Evolutionary conservation across 2,329 filamentous ascomycete species (phyloP), one percentile per base, ranked within the genome.

Genomic region (Bipolaris sorokiniana): DNA sequence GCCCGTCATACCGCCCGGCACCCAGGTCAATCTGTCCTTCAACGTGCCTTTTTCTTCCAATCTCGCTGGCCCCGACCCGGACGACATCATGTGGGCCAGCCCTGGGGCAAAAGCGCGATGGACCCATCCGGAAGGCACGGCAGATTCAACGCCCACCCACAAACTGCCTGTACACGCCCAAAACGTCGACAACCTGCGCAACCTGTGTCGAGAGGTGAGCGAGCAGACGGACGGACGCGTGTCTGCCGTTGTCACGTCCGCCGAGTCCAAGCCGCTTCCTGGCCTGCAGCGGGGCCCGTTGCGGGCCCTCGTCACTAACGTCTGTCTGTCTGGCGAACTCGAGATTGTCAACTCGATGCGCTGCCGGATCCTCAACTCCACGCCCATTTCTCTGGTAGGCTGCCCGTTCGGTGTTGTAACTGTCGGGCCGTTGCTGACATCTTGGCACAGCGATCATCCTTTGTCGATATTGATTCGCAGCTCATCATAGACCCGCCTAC

Each of bases 41-140:
- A 98, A 97, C 76, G 90, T 99, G 47, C 95, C 95, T 59, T 97
- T 98, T 79, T 89, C 92, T 67, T 96, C 91, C 63, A 94, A 94
- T 71, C 87, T 99, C 60, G 86, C 91, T 62, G 95, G 95, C 33
- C 95, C 95, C 63, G 92, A 98, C 72, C 90, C 90, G 66, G 92
- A 97, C 77, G 93, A 98, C 78, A 91, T 99, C 70, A 86, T 98
- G 59, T 94, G 97, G 79, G 92, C 94, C 63, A 97, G 91, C 63
- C 87, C 88, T 56, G 90, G 92, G 67, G 93, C 94, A 59, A 88
- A 96, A 64, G 86, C 94, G 65, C 88, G 91, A 76, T 99, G 95
- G 95, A 95, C 92, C 48, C 94, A 97, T 77, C 90, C 94, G 62
- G 90, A 91, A 74, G 92, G 91, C 68, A 90, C 91, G 52, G 87